Evolutionary conservation across 1,284 basidiomycete species (phyloP).

Genomic region (Cutaneotrichosporon arboriforme): DNA sequence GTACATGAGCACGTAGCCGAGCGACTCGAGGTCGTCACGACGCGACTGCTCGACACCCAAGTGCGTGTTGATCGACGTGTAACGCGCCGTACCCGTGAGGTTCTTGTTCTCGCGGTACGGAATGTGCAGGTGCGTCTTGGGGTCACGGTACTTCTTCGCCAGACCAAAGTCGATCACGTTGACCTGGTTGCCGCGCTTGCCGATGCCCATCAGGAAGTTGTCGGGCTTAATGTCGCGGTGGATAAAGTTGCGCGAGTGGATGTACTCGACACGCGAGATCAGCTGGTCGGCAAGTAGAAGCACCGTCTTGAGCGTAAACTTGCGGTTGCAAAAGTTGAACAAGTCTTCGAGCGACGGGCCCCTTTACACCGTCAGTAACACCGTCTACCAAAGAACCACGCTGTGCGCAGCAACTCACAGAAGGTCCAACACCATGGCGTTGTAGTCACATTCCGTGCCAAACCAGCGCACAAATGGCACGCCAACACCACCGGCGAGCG

Average conservation of each 20-base stretch:
- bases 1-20: constrained; percentile 95
- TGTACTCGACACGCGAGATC: constrained; percentile 97
- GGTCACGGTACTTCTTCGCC: constrained; percentile 99
- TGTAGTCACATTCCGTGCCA: constrained; percentile 98
- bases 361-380: constrained; percentile 16
- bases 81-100: constrained; percentile 94
- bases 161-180: constrained; percentile 99
- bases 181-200: constrained; percentile 98
- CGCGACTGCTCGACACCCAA: constrained; percentile 95
- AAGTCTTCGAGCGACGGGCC: constrained; percentile 97
- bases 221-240: constrained; percentile 99
- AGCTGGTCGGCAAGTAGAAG: constrained; percentile 94
- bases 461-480: constrained; percentile 99
- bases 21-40: constrained; percentile 90
- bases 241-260: constrained; percentile 99
- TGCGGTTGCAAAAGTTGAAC: constrained; percentile 99
- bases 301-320: constrained; percentile 96
- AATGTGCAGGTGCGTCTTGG: constrained; percentile 98
- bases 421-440: constrained; percentile 98
- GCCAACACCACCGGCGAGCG: constrained; percentile 93
- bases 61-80: constrained; percentile 99
- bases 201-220: constrained; percentile 98
- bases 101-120: constrained; percentile 99
- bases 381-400: neutral
- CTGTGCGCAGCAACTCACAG: constrained; percentile 49